Conservation (phyloP, 169 alveolate genomes). For the Miamiensis avidus region DNA sequence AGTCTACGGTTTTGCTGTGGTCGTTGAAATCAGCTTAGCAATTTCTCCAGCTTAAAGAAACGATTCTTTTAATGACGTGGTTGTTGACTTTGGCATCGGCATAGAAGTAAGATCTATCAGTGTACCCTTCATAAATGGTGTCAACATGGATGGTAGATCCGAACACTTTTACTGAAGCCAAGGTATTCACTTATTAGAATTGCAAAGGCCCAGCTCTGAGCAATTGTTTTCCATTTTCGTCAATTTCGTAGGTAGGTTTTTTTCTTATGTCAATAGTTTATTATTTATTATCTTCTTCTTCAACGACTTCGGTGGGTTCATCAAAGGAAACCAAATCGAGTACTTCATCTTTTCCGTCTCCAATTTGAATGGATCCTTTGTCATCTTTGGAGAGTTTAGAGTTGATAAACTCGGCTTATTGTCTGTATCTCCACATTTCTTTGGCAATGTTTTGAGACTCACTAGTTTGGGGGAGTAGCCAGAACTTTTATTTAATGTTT, state of each 20-base stretch:
- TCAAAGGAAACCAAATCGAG: not conserved
- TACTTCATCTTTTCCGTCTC: not conserved
- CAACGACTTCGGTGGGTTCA: not conserved
- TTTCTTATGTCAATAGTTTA: not conserved
- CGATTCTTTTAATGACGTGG: not conserved
- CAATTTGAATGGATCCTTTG: not conserved
- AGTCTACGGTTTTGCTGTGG: not conserved
- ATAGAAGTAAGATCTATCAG: not conserved
- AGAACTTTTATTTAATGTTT: not conserved
- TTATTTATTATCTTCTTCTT: not conserved
- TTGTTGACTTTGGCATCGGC: not conserved
- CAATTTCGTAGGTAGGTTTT: not conserved
- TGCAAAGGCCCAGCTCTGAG: not conserved
- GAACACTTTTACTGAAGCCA: not conserved
- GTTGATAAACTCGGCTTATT: not conserved
- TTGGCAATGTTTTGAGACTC: not conserved
- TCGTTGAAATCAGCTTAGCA: not conserved
- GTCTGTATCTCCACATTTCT: not conserved
- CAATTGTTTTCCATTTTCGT: not conserved
- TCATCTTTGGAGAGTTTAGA: not conserved
- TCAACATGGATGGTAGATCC: not conserved
- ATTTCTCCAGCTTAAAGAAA: not conserved
- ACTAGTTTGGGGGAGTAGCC: not conserved
- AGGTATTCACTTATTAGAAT: not conserved
- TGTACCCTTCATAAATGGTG: not conserved